These are phyloP conservation scores for Lactarius indigo DNA, from an alignment of 768 basidiomycete genomes.

Conservation along the genomic window DNA sequence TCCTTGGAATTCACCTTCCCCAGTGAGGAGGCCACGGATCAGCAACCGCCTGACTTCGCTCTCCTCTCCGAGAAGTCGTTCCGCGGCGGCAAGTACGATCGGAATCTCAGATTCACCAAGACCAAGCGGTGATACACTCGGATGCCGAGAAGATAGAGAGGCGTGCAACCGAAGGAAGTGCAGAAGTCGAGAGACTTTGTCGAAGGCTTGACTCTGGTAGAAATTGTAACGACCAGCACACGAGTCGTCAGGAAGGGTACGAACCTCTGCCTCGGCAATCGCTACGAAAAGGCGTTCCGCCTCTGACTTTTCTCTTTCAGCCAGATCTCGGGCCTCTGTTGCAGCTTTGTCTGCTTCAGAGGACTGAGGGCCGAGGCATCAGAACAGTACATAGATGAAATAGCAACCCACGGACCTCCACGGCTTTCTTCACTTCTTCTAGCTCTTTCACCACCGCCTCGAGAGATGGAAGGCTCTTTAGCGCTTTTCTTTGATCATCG, in stretches of 20 bases:
- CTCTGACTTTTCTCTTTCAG: constrained; percentile 54
- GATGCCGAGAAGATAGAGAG: constrained; percentile 43
- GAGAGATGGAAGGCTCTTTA: constrained; percentile 69
- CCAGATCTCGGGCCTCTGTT: constrained; percentile 51
- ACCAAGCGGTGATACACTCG: constrained; percentile 40
- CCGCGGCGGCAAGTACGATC: constrained; percentile 50
- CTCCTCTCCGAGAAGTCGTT: constrained; percentile 56
- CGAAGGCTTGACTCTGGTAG: constrained; percentile 41
- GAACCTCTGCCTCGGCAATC: constrained; percentile 57
- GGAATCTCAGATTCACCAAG: constrained; percentile 50
- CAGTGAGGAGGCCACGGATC: constrained; percentile 54
- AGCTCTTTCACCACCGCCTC: constrained; percentile 81
- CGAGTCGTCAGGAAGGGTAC: constrained; percentile 15
- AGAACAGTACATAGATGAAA: constrained; percentile 1
- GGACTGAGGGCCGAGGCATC: constrained; percentile 36
- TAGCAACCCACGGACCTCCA: constrained; percentile 57
- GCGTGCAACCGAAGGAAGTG: constrained; percentile 58
- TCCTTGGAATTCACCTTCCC: constrained; percentile 57
- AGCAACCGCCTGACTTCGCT: constrained; percentile 46
- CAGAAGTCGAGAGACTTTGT: constrained; percentile 50
- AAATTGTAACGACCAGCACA: constrained; percentile 5
- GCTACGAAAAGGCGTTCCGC: constrained; percentile 53
- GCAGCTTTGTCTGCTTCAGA: constrained; percentile 62
- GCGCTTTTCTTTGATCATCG: constrained; percentile 76
- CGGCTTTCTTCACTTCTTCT: constrained; percentile 75